Evolutionary conservation across 2,329 filamentous ascomycete species (phyloP).

Genomic region (Colletotrichum lindemuthianum): DNA sequence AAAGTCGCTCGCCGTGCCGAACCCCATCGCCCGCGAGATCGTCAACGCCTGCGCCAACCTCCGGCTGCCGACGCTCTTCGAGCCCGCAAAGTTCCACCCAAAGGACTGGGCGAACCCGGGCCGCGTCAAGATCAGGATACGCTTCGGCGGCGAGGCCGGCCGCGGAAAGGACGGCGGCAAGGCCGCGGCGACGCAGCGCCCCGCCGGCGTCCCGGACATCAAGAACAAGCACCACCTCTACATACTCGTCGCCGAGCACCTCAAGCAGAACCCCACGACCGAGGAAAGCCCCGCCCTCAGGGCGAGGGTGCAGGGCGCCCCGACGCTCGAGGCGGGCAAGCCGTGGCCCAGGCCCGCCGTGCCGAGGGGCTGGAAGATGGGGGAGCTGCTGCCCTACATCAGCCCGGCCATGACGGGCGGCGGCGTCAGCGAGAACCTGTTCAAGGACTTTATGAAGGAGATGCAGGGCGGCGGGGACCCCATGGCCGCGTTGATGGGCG

Average conservation of each 20-base stretch:
- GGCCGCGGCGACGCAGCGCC: constrained; percentile 37
- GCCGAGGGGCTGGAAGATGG: constrained; percentile 92
- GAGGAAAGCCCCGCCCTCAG: constrained; percentile 74
- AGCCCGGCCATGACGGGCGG: constrained; percentile 91
- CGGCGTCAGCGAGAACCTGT: constrained; percentile 91
- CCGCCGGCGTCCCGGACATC: constrained; percentile 58
- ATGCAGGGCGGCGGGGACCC: constrained; percentile 70
- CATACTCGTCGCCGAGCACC: constrained; percentile 79
- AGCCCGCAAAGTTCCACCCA: constrained; percentile 91
- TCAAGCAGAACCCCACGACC: constrained; percentile 81
- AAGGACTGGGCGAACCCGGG: constrained; percentile 99
- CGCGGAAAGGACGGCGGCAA: constrained; percentile 64
- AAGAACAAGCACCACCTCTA: constrained; percentile 90
- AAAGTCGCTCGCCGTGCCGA: constrained; percentile 76
- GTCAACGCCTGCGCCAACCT: constrained; percentile 83
- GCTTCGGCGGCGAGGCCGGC: constrained; percentile 31
- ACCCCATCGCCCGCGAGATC: constrained; percentile 90
- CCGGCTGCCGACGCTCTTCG: constrained; percentile 79
- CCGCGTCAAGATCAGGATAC: constrained; percentile 73
- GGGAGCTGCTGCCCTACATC: constrained; percentile 83
- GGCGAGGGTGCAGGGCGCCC: constrained; percentile 78
- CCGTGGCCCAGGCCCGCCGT: constrained; percentile 77
- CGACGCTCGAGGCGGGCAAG: constrained; percentile 71
- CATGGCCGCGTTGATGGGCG: constrained; percentile 56
- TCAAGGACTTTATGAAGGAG: constrained; percentile 97